Conservation (phyloP, 2,329 filamentous ascomycete species). For the Colletotrichum nymphaeae region DNA sequence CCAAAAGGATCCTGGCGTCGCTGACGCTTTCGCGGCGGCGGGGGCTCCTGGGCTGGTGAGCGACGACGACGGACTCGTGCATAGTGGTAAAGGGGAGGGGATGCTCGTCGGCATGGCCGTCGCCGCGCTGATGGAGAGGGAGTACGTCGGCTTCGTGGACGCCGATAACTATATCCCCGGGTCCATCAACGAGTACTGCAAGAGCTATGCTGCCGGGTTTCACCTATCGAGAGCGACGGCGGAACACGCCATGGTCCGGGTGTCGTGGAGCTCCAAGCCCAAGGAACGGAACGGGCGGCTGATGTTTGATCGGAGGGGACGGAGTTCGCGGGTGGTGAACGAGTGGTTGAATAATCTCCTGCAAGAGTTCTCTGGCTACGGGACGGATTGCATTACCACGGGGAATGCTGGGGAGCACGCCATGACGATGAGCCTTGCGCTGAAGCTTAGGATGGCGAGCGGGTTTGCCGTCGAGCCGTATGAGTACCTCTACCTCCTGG, state of each 20-base stretch:
- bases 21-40: background rate
- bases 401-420: constrained; percentile 23
- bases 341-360: constrained; percentile 14
- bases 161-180: constrained; percentile 24
- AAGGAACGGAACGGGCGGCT: background rate
- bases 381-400: constrained; percentile 5
- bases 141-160: constrained; percentile 23
- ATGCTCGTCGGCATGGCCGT: constrained; percentile 20
- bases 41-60: background rate
- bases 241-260: constrained; percentile 11
- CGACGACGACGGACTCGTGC: background rate
- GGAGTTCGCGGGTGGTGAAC: constrained; percentile 1
- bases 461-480: constrained; percentile 22
- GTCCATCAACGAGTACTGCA: constrained; percentile 19
- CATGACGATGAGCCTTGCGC: constrained; percentile 14
- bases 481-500: constrained; percentile 11
- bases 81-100: constrained; percentile 12
- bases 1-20: constrained; percentile 9
- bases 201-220: constrained; percentile 7
- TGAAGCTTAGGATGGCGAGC: constrained; percentile 16
- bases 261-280: constrained; percentile 20
- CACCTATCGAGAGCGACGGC: background rate
- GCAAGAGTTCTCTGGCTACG: constrained; percentile 5
- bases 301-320: constrained; percentile 5
- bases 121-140: constrained; percentile 1